A percentile compares a stretch with the other conserved stretches of the same genome.
These are phyloP conservation scores for Cantharellus cinnabarinus DNA, from an alignment of 768 basidiomycete genomes.

Conservation along the genomic window DNA sequence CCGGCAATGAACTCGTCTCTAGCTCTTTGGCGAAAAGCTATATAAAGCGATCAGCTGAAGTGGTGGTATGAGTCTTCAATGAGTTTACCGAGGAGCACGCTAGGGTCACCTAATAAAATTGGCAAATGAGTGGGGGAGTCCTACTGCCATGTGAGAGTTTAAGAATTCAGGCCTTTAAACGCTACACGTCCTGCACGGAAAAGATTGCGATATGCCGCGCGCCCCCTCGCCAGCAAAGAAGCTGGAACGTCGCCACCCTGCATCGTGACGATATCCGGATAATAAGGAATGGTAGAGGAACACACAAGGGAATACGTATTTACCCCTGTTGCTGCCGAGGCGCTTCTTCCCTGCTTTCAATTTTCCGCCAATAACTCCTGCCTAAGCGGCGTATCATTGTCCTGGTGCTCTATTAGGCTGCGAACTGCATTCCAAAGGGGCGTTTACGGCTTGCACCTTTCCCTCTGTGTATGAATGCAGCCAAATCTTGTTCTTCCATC, in stretches of 20 bases:
- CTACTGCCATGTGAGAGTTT: conserved; percentile 6
- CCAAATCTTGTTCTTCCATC: neutral
- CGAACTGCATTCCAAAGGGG: neutral
- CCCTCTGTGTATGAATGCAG: neutral
- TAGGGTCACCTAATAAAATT: neutral
- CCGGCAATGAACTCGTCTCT: conserved; percentile 32
- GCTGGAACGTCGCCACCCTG: conserved; percentile 20
- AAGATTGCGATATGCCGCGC: conserved; percentile 54
- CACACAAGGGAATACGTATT: neutral
- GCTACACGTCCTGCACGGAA: conserved; percentile 45
- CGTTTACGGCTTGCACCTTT: neutral
- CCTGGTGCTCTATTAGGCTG: neutral
- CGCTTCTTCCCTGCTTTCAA: neutral
- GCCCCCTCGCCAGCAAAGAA: conserved; percentile 38
- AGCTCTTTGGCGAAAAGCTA: conserved; percentile 60
- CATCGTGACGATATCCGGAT: neutral
- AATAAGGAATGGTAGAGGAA: neutral
- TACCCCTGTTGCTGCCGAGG: neutral
- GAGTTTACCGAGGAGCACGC: neutral
- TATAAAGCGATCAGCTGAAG: neutral
- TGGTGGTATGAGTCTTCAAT: neutral
- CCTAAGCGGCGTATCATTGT: neutral
- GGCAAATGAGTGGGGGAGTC: conserved; percentile 29
- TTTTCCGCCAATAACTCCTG: neutral
- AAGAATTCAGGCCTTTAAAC: conserved; percentile 32